Evolutionary conservation across 2,329 filamentous ascomycete species (phyloP).

Genomic region (Herpotrichia juniperi): DNA sequence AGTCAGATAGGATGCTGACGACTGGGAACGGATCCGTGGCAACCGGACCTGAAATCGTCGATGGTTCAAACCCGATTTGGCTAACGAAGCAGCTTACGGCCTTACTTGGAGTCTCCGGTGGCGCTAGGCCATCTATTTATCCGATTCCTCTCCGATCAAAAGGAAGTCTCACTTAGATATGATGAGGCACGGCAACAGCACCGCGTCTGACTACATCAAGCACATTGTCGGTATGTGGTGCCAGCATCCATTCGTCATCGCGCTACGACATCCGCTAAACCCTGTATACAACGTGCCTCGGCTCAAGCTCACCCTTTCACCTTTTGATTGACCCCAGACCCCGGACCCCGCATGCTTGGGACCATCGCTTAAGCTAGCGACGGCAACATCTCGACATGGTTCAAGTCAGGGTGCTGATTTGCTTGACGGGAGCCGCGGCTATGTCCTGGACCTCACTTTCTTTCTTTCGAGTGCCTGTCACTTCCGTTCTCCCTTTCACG

Average conservation of each 20-base stretch:
- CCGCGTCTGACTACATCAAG: background rate
- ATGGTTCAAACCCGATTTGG: no score
- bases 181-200: no score
- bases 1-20: background rate
- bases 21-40: background rate
- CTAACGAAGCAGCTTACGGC: no score
- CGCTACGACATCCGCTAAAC: no score
- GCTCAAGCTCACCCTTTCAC: background rate
- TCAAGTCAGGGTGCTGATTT: background rate
- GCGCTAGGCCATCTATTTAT: no score
- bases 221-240: no score
- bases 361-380: background rate
- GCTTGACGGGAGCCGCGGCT: background rate
- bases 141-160: no score
- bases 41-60: background rate
- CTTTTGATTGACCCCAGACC: background rate
- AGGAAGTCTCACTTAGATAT: no score
- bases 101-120: no score
- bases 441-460: background rate
- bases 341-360: slow-evolving; percentile 10
- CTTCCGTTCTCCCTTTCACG: background rate
- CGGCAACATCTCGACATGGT: background rate
- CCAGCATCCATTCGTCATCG: no score
- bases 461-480: background rate
- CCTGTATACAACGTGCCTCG: background rate